Evolutionary conservation across 202 grass and related monocot species (phyloP).

Genomic region (Eragrostis tef): DNA sequence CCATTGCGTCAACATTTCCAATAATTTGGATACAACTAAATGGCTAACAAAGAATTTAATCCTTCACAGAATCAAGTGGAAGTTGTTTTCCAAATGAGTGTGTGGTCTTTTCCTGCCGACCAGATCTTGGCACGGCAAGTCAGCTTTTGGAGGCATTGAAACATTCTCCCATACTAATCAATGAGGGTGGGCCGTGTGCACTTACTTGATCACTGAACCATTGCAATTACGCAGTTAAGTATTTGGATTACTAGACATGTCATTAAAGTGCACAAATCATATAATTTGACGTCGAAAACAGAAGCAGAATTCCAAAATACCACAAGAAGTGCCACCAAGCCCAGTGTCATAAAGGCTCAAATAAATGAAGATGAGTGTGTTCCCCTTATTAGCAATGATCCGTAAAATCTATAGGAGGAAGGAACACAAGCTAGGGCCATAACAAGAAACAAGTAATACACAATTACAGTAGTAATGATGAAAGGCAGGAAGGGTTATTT

Average conservation of each 20-base stretch:
- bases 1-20: background rate
- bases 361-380: slow-evolving; percentile 26
- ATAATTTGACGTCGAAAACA: background rate
- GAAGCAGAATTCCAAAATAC: background rate
- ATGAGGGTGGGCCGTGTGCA: background rate
- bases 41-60: background rate
- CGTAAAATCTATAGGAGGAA: slow-evolving; percentile 20
- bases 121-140: background rate
- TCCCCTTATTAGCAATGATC: background rate
- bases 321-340: no score
- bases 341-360: slow-evolving; percentile 27
- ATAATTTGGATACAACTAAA: slow-evolving; percentile 10
- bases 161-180: background rate
- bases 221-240: background rate
- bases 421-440: background rate
- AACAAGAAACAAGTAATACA: slow-evolving; percentile 20
- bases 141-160: background rate
- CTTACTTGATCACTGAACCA: background rate
- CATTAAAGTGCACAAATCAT: background rate
- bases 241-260: background rate
- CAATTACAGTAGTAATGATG: slow-evolving; percentile 9
- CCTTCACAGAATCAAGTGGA: background rate
- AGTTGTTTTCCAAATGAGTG: background rate
- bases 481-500: slow-evolving; percentile 7
- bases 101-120: background rate